Evolutionary conservation across 805 yeast genomes (phyloP), one percentile per base, ranked within the genome.

Genomic region (Sporopachydermia quercuum): DNA sequence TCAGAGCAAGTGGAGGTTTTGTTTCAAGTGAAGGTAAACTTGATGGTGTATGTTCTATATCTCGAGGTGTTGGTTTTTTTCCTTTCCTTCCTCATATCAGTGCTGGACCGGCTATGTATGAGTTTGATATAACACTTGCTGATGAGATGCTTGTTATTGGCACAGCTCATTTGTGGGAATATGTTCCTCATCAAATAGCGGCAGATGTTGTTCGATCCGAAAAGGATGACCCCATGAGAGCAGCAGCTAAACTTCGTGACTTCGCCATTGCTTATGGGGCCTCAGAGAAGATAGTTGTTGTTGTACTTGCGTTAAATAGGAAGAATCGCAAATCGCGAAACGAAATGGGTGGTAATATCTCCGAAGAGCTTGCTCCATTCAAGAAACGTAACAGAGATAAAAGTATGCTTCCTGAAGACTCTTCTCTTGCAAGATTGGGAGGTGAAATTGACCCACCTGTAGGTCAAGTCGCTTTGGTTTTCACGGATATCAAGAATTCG

Each of bases 401-500:
- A 57, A 52, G 74, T 46, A 57, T 66, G 5, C 54, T 65, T 15
- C 72, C 74, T 2, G 85, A 78, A 39, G 96, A 87, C 56, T 73
- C 94, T 0, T 71, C 78, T 2, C 64, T 87, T 48, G 75, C 95
- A 49, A 73, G 93, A 51, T 63, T 86, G 40, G 50, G 53, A 3
- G 51, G 52, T 5, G 98, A 91, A 53, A 87, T 91, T 43, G 77
- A 80, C 5, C 96, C 98, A 2, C 99, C 99, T 2, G 77, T 78
- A 4, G 97, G 97, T 2, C 86, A 85, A 39, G 63, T 91, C 38
- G 96, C 98, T 0, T 78, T 91, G 74, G 96, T 89, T 1, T 91
- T 91, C 60, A 91, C 99, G 0, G 99, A 91, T 71, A 91, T 91
- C 49, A 86, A 89, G 51, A 87, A 82, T 55, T 87, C 97, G 1